These are phyloP conservation scores for Colletotrichum sublineola DNA, from an alignment of 2,329 filamentous ascomycete genomes.

Conservation along the genomic window DNA sequence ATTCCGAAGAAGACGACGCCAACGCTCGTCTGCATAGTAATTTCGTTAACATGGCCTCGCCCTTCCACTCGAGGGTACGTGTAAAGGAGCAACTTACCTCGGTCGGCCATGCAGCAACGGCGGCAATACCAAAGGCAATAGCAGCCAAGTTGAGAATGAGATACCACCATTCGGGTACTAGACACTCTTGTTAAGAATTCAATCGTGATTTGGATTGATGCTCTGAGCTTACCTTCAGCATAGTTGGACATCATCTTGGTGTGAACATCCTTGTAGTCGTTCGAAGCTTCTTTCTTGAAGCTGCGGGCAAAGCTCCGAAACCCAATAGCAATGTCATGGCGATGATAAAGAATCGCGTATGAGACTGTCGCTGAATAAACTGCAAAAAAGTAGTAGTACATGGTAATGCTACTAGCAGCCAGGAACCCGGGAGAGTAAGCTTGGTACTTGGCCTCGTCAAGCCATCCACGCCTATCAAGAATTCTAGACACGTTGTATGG, in stretches of 20 bases:
- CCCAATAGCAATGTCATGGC: slow-evolving; percentile 54
- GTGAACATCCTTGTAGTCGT: slow-evolving; percentile 55
- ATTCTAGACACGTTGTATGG: slow-evolving; percentile 54
- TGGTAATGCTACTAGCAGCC: slow-evolving; percentile 51
- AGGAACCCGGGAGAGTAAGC: slow-evolving; percentile 59
- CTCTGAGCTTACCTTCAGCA: slow-evolving; percentile 49
- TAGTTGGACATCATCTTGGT: slow-evolving; percentile 62
- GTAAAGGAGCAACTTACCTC: slow-evolving; percentile 3
- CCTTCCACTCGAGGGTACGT: too few species aligned
- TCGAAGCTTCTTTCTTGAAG: slow-evolving; percentile 46
- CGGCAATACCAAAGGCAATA: slow-evolving; percentile 52
- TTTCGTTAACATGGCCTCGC: not conserved
- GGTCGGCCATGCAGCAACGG: slow-evolving; percentile 56
- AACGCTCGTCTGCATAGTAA: slow-evolving; percentile 51
- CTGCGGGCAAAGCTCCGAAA: slow-evolving; percentile 51
- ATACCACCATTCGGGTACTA: slow-evolving; percentile 63
- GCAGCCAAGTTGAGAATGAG: slow-evolving; percentile 49
- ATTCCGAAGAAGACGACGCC: slow-evolving; percentile 60
- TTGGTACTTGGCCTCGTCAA: slow-evolving; percentile 54
- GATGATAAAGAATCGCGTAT: slow-evolving; percentile 57
- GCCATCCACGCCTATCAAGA: slow-evolving; percentile 51
- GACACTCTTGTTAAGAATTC: not conserved
- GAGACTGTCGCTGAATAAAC: slow-evolving; percentile 57
- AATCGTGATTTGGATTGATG: too few species aligned
- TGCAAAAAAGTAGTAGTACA: slow-evolving; percentile 58